These are phyloP conservation scores for Tuber magnatum DNA, from an alignment of 495 filamentous ascomycete species.

Conservation along the genomic window DNA sequence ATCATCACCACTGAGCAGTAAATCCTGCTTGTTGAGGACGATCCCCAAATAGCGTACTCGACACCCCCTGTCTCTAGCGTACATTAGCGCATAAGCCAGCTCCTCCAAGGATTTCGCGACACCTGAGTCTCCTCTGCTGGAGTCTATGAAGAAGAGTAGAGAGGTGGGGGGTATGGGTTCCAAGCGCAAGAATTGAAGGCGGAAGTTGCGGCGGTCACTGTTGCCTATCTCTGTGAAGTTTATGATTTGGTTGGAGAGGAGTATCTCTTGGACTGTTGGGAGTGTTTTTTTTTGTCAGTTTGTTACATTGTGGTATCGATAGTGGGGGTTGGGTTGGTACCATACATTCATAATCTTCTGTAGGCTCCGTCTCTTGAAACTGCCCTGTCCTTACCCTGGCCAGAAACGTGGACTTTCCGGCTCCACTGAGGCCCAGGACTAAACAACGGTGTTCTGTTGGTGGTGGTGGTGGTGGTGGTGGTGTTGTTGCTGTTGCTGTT, in stretches of 20 bases:
- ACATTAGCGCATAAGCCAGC: slow-evolving; percentile 25
- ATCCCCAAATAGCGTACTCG: slow-evolving; percentile 30
- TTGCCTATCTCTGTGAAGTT: slow-evolving; percentile 34
- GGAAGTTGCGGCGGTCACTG: slow-evolving; percentile 32
- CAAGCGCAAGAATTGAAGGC: slow-evolving; percentile 31
- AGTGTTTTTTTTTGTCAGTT: slow-evolving; percentile 11
- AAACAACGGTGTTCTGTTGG: slow-evolving; percentile 28
- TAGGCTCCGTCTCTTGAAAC: slow-evolving; percentile 26
- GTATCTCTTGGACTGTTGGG: slow-evolving; percentile 30
- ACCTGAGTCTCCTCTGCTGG: slow-evolving; percentile 10
- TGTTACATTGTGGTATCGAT: not conserved
- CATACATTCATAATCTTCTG: slow-evolving; percentile 23
- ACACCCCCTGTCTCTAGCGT: slow-evolving; percentile 24
- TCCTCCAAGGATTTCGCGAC: slow-evolving; percentile 24
- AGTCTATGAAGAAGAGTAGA: slow-evolving; percentile 37
- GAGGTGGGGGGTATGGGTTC: slow-evolving; percentile 19
- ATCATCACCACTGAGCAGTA: slow-evolving; percentile 15
- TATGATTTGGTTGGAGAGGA: slow-evolving; percentile 30
- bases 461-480: not conserved
- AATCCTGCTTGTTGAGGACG: slow-evolving; percentile 37
- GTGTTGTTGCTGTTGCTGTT: not conserved
- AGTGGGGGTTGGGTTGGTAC: not conserved
- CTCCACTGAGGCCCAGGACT: slow-evolving; percentile 29
- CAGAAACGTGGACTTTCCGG: slow-evolving; percentile 37
- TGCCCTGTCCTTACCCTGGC: slow-evolving; percentile 28